Percentiles rank a stretch among this genome's conserved stretches.
Conservation (phyloP, 306 rosid species). For the Lathyrus tuberosus region DNA sequence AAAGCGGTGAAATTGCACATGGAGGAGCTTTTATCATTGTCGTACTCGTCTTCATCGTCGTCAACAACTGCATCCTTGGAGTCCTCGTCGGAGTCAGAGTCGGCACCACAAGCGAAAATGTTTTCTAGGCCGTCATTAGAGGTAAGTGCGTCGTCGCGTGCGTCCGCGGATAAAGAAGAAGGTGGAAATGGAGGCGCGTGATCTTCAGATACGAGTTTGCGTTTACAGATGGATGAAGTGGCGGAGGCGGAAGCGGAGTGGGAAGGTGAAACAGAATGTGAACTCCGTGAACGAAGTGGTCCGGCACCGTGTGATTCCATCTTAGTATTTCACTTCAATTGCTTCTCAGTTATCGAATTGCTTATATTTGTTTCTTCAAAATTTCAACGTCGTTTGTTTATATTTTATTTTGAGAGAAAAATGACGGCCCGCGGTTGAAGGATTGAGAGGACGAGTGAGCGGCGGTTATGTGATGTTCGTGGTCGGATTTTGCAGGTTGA, state of each 20-base stretch:
- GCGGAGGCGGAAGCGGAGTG: constrained; percentile 96
- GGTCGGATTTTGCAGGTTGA: too few species aligned
- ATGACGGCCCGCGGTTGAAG: too few species aligned
- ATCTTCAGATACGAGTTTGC: constrained; percentile 76
- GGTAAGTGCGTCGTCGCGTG: constrained; percentile 89
- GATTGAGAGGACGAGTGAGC: too few species aligned
- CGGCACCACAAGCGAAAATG: constrained; percentile 88
- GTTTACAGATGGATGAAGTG: constrained; percentile 88
- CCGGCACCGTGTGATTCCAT: constrained; percentile 89
- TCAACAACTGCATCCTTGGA: constrained; percentile 76
- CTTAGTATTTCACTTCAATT: constrained; percentile 32
- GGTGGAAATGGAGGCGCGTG: constrained; percentile 94
- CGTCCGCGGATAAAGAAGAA: constrained; percentile 89
- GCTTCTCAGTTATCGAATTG: background rate
- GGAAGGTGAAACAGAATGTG: constrained; percentile 94
- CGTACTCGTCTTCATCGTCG: constrained; percentile 72
- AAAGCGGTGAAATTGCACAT: constrained; percentile 87
- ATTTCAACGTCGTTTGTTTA: background rate
- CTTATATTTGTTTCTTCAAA: background rate
- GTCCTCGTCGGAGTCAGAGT: constrained; percentile 83
- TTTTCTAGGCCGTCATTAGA: constrained; percentile 95
- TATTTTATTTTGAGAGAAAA: too few species aligned
- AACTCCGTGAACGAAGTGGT: constrained; percentile 82
- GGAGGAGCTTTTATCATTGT: constrained; percentile 75
- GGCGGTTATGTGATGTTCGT: too few species aligned